Conservation (phyloP, 306 rosid species). For the Casuarina glauca region DNA sequence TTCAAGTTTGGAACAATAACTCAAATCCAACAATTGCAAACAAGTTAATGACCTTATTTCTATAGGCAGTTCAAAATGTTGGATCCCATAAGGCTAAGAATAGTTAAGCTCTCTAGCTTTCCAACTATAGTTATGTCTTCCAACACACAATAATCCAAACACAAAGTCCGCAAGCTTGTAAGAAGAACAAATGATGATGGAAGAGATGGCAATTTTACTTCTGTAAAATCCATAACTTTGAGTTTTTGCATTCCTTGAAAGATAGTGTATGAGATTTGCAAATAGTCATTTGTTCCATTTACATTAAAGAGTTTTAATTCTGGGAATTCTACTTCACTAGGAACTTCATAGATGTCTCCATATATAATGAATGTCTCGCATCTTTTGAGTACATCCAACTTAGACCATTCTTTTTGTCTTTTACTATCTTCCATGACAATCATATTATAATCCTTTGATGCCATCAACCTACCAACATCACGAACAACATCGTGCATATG, state of each 20-base stretch:
- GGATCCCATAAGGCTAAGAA: neutral
- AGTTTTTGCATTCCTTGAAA: conserved; percentile 4
- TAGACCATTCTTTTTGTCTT: neutral
- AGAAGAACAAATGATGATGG: neutral
- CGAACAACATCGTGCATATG: conserved; percentile 18
- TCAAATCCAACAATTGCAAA: conserved; percentile 17
- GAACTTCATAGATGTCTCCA: neutral
- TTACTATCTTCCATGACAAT: fast-evolving
- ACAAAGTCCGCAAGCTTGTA: neutral
- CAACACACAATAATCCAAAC: neutral
- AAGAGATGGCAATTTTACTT: neutral
- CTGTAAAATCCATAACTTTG: neutral
- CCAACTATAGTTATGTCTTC: neutral
- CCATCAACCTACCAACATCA: conserved; percentile 6
- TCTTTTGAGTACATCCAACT: neutral
- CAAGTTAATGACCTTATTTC: conserved; percentile 1
- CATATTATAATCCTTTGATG: neutral
- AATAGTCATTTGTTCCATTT: fast-evolving
- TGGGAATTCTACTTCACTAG: conserved; percentile 4
- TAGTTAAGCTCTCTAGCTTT: conserved; percentile 1
- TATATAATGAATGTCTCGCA: neutral
- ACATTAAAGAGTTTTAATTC: neutral
- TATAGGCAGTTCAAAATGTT: neutral
- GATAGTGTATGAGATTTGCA: neutral
- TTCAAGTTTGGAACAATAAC: neutral